Evolutionary conservation across 768 basidiomycete genomes (phyloP).

Genomic region (Mycena kentingensis): DNA sequence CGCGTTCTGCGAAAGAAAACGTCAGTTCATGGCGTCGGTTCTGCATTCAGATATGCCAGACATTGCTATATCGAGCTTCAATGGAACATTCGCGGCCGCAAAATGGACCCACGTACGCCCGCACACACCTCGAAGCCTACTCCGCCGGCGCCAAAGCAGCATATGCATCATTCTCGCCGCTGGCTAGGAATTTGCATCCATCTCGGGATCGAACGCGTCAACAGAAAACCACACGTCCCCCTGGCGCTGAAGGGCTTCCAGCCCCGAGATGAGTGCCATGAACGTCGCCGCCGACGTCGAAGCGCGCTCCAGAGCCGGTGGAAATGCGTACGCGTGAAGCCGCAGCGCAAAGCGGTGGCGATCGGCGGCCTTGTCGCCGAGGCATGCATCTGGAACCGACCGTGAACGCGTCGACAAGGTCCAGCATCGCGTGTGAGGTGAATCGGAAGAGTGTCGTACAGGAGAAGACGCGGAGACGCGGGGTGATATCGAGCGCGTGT

Average conservation of each 20-base stretch:
- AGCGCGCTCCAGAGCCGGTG: neutral
- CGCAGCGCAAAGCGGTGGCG: neutral
- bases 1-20: no score
- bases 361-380: no score
- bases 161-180: neutral
- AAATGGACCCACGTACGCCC: no score
- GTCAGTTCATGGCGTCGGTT: no score
- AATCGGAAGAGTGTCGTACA: conserved; percentile 2
- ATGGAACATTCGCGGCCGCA: no score
- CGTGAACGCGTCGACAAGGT: neutral
- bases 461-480: neutral
- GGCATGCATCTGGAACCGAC: no score
- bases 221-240: conserved; percentile 1
- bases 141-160: neutral
- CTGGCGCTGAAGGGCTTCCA: conserved; percentile 1
- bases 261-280: neutral
- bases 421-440: neutral
- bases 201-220: neutral
- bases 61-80: no score
- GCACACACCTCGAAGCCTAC: no score
- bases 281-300: no score
- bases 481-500: no score
- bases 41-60: no score
- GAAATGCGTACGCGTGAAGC: neutral
- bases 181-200: neutral